A percentile compares a stretch with the other conserved stretches of the same genome.
Conservation (phyloP, 208 protist genomes). For the Porcisia deanei region DNA sequence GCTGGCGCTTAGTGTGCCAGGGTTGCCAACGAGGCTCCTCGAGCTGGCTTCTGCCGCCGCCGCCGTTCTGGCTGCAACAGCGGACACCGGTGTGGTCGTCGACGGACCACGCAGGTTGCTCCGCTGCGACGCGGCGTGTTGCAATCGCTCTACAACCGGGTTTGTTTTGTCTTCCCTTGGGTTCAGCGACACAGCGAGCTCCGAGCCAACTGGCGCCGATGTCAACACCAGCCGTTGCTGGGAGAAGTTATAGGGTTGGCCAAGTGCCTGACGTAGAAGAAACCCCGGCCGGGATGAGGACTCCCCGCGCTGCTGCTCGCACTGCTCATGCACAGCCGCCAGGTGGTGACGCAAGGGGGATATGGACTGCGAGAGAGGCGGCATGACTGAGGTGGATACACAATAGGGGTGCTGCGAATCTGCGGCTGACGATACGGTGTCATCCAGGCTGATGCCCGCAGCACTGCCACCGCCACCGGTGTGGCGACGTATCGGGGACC, state of each 20-base stretch:
- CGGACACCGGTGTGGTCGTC: not conserved
- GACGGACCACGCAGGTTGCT: not conserved
- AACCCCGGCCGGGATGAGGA: not conserved
- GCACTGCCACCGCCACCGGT: not conserved
- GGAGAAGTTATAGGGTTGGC: not conserved
- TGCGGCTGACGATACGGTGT: constrained; percentile 9
- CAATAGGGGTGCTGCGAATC: constrained; percentile 34
- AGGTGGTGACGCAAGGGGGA: not conserved
- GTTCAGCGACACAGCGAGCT: not conserved
- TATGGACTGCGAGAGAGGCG: constrained; percentile 16
- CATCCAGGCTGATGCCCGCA: constrained; percentile 5
- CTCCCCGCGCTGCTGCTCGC: not conserved
- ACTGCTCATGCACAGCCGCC: not conserved
- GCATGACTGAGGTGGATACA: constrained; percentile 14
- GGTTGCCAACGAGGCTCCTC: not conserved
- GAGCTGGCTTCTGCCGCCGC: not conserved
- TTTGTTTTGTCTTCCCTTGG: not conserved
- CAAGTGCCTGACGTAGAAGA: not conserved
- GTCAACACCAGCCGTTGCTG: not conserved
- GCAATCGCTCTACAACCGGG: not conserved
- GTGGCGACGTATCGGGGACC: not conserved
- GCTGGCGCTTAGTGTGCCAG: not conserved
- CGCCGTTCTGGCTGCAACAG: not conserved
- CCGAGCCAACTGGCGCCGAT: not conserved
- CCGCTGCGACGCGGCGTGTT: not conserved